Percentiles rank a stretch among this genome's conserved stretches.
phyloP scores from a whole-genome alignment of 2,329 filamentous ascomycete genomes.

The Zasmidium cellare region DNA sequence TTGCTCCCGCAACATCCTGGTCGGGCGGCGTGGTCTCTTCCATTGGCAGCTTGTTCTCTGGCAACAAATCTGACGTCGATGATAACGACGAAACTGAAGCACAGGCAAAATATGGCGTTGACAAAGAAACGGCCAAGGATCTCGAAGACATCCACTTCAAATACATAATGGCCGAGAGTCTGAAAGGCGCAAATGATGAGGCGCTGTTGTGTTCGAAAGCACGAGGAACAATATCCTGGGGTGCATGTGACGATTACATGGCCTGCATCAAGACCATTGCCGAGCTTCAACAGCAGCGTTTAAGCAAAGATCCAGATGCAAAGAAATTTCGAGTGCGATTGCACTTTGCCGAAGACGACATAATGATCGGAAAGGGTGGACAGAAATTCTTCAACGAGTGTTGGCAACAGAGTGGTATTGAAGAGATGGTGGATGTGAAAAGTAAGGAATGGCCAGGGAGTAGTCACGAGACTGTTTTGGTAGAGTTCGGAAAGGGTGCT shows the following conservation, averaged over 20 bases:
- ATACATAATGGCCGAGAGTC: conserved; percentile 34
- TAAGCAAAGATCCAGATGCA: neutral
- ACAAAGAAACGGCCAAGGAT: conserved; percentile 23
- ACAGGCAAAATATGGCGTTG: conserved; percentile 28
- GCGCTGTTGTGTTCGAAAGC: conserved; percentile 35
- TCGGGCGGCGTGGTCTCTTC: conserved; percentile 32
- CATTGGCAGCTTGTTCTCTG: conserved; percentile 19
- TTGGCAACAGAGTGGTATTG: conserved; percentile 36
- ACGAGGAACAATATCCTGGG: conserved; percentile 30
- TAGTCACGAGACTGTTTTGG: conserved; percentile 42
- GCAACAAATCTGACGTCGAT: neutral
- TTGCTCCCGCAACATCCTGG: conserved; percentile 32
- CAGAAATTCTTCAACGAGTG: conserved; percentile 45
- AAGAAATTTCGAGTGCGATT: conserved; percentile 31
- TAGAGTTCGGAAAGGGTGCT: conserved; percentile 27
- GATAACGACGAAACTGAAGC: conserved; percentile 12
- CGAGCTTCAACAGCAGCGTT: conserved; percentile 18
- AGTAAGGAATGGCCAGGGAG: conserved; percentile 31
- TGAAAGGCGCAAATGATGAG: conserved; percentile 40
- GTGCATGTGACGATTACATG: conserved; percentile 38
- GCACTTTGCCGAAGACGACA: conserved; percentile 43
- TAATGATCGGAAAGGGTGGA: conserved; percentile 45
- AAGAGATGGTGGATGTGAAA: conserved; percentile 37
- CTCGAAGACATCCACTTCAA: conserved; percentile 25
- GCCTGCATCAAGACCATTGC: conserved; percentile 23